Conservation (phyloP, 163 green algal species). For the Prototheca wickerhamii region DNA sequence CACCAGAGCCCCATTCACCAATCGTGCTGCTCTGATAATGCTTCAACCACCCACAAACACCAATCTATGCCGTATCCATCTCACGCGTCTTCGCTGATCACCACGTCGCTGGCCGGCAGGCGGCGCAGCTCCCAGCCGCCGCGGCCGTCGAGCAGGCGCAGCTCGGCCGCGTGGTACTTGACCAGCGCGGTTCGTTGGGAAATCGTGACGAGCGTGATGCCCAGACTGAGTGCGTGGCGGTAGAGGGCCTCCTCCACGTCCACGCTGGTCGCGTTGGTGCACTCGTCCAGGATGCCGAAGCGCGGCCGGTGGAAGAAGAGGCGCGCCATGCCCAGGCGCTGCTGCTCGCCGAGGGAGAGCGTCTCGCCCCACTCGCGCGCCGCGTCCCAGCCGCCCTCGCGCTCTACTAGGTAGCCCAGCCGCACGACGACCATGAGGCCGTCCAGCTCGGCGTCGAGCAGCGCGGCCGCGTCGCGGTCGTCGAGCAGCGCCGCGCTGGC, state of each 20-base stretch:
- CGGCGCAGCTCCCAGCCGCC: constrained; percentile 45
- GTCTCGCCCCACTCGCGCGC: constrained; percentile 44
- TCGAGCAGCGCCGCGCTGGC: not conserved
- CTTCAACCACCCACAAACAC: too few relatives aligned
- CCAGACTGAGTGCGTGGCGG: constrained; percentile 29
- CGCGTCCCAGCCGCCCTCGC: constrained; percentile 44
- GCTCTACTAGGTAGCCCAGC: constrained; percentile 41
- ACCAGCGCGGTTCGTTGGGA: constrained; percentile 53
- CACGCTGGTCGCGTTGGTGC: constrained; percentile 65
- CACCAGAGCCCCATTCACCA: too few relatives aligned
- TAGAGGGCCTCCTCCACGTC: constrained; percentile 65
- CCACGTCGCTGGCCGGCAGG: constrained; percentile 5
- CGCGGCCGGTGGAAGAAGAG: constrained; percentile 67
- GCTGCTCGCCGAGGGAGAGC: constrained; percentile 66
- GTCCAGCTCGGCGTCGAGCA: constrained; percentile 42
- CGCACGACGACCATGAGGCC: constrained; percentile 48
- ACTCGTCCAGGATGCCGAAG: constrained; percentile 73
- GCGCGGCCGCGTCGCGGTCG: constrained; percentile 1
- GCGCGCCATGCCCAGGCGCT: constrained; percentile 68
- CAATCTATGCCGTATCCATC: too few relatives aligned
- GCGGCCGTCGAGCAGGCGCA: constrained; percentile 45
- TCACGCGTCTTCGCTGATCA: not conserved
- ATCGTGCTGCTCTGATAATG: too few relatives aligned
- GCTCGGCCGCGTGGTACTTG: constrained; percentile 46
- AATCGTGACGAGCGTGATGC: constrained; percentile 57